Evolutionary conservation across 2,329 filamentous ascomycete genomes (phyloP).

Genomic region (Xylaria sp.): DNA sequence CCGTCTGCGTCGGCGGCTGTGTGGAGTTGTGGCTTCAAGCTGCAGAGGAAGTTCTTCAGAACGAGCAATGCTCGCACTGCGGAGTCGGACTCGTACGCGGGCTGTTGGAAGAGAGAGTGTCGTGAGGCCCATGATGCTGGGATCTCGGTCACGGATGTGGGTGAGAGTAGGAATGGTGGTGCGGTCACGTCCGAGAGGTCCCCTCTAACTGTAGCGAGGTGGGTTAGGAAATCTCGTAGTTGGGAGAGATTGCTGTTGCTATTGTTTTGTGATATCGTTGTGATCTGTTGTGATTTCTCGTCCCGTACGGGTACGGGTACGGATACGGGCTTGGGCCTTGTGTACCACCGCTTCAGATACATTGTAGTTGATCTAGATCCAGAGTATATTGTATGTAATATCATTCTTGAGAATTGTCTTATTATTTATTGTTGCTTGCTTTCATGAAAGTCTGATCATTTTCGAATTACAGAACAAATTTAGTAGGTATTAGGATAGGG

Average conservation of each 20-base stretch:
- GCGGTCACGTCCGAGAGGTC: constrained; percentile 66
- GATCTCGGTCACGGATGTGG: constrained; percentile 65
- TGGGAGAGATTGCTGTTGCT: constrained; percentile 46
- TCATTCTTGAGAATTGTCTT: too few relatives aligned
- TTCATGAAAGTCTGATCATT: neutral
- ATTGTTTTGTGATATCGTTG: constrained; percentile 39
- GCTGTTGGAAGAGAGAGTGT: constrained; percentile 58
- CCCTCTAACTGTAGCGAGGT: constrained; percentile 64
- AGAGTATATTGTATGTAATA: neutral
- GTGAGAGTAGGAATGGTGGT: constrained; percentile 64
- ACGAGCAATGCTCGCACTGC: constrained; percentile 56
- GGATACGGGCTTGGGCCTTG: too few relatives aligned
- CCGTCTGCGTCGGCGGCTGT: constrained; percentile 46
- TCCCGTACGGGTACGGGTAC: too few relatives aligned
- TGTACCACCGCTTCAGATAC: neutral
- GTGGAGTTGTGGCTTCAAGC: constrained; percentile 59
- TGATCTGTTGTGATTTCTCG: constrained; percentile 14
- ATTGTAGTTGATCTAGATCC: neutral
- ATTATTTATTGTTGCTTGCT: too few relatives aligned
- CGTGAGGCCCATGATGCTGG: constrained; percentile 67
- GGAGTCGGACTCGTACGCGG: constrained; percentile 53
- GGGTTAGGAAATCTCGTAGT: constrained; percentile 51
- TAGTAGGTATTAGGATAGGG: neutral
- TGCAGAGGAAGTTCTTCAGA: constrained; percentile 60
- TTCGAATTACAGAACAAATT: neutral